Evolutionary conservation across 192 early-diverging fungal genomes (phyloP).

Genomic region (Bifiguratus adelaidae): DNA sequence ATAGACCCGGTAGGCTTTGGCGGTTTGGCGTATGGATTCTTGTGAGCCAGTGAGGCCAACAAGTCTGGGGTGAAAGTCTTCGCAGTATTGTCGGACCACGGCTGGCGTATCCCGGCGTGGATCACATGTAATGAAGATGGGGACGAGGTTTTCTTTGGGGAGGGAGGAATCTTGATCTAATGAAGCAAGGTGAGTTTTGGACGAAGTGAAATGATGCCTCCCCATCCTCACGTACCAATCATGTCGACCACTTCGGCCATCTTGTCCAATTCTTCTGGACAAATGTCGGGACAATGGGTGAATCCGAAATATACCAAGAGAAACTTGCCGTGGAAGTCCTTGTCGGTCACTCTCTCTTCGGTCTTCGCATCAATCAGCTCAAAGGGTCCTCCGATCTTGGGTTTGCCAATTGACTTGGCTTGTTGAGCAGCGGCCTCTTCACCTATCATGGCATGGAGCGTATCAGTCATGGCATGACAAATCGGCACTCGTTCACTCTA

Average conservation of each 20-base stretch:
- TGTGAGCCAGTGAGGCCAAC: constrained; percentile 86
- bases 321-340: constrained; percentile 74
- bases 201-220: not conserved
- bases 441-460: constrained; percentile 1
- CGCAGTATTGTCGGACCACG: constrained; percentile 63
- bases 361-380: constrained; percentile 67
- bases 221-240: constrained; percentile 40
- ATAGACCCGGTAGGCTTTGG: constrained; percentile 93
- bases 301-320: constrained; percentile 98
- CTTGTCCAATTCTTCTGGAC: constrained; percentile 97
- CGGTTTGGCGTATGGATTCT: constrained; percentile 70
- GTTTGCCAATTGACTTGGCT: constrained; percentile 55
- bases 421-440: constrained; percentile 21
- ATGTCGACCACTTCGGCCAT: constrained; percentile 82
- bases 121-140: constrained; percentile 96
- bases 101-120: constrained; percentile 86
- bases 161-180: constrained; percentile 36
- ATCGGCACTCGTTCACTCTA: not conserved
- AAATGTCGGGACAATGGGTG: constrained; percentile 98
- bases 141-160: constrained; percentile 46
- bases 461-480: not conserved
- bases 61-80: constrained; percentile 91
- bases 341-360: constrained; percentile 58
- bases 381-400: constrained; percentile 86
- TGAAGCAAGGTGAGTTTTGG: not conserved